A percentile compares a stretch with the other conserved stretches of the same genome.
Evolutionary conservation across 306 rosid genomes (phyloP).

Genomic region (Vigna nakashimae): DNA sequence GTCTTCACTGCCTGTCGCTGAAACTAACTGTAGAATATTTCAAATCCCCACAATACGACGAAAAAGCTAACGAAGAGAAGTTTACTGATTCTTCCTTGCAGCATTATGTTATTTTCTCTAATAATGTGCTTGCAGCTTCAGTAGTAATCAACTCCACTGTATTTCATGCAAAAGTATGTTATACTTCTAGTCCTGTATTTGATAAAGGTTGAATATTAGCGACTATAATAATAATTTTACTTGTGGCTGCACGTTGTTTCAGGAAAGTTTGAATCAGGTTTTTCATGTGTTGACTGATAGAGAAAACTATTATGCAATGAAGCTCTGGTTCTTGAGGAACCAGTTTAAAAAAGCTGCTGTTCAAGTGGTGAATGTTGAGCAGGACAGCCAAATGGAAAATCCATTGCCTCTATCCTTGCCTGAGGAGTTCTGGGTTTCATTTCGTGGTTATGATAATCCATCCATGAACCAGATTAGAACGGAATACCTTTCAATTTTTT

Average conservation of each 20-base stretch:
- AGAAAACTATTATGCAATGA: constrained; percentile 90
- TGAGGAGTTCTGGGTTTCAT: constrained; percentile 84
- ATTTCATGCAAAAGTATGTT: constrained; percentile 75
- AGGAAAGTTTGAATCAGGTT: constrained; percentile 82
- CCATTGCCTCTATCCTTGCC: constrained; percentile 60
- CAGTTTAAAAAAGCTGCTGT: constrained; percentile 70
- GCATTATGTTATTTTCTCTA: constrained; percentile 87
- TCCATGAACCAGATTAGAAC: constrained; percentile 61
- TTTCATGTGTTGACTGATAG: constrained; percentile 93
- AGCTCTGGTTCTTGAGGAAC: constrained; percentile 86
- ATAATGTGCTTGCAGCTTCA: constrained; percentile 86
- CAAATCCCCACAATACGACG: constrained; percentile 58
- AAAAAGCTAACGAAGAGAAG: constrained; percentile 63
- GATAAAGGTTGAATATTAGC: constrained; percentile 31
- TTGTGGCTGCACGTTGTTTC: constrained; percentile 55
- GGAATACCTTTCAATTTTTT: constrained; percentile 87
- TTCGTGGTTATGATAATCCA: constrained; percentile 54
- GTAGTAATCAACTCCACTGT: constrained; percentile 92
- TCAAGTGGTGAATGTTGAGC: constrained; percentile 74
- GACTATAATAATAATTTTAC: constrained; percentile 38
- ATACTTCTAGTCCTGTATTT: constrained; percentile 34
- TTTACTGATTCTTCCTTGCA: constrained; percentile 70
- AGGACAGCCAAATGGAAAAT: constrained; percentile 50
- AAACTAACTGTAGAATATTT: constrained; percentile 93
- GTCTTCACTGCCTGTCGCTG: constrained; percentile 92